Percentiles rank a stretch among this genome's conserved stretches.
These are phyloP conservation scores for Streptanthus diversifolius DNA, from an alignment of 345 rosid genomes.

Conservation along the genomic window DNA sequence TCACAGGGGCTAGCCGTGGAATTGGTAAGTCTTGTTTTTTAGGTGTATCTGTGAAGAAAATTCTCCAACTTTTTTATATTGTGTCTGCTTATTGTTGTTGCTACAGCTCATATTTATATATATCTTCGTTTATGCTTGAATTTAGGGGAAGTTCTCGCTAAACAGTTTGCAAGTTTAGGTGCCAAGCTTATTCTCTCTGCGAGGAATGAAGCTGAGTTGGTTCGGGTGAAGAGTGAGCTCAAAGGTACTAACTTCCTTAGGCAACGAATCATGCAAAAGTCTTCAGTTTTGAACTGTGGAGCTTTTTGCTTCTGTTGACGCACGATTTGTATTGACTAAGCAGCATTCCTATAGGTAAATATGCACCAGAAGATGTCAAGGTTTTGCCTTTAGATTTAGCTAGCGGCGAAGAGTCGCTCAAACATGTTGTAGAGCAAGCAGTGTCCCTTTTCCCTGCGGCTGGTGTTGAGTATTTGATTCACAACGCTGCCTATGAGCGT, in stretches of 20 bases:
- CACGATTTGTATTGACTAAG: background rate
- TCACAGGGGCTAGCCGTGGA: conserved; percentile 97
- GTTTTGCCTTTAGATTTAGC: conserved; percentile 86
- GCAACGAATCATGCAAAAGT: background rate
- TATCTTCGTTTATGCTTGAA: background rate
- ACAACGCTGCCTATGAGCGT: conserved; percentile 94
- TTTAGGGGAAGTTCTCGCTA: conserved; percentile 82
- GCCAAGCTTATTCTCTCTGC: conserved; percentile 94
- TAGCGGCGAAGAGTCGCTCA: conserved; percentile 65
- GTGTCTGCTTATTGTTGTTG: background rate
- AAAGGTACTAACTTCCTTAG: conserved; percentile 41
- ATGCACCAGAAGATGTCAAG: conserved; percentile 66
- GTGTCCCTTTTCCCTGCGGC: conserved; percentile 57
- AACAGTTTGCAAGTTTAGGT: conserved; percentile 74
- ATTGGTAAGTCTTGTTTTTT: conserved; percentile 48
- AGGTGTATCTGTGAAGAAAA: background rate
- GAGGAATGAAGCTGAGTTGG: conserved; percentile 66
- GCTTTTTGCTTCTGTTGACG: conserved; percentile 2
- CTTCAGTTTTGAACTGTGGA: background rate
- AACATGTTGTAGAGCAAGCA: conserved; percentile 67
- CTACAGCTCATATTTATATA: background rate
- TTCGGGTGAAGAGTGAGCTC: conserved; percentile 71
- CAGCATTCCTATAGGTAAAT: conserved; percentile 51
- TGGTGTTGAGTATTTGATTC: conserved; percentile 83
- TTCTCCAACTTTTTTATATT: background rate